phyloP scores from a whole-genome alignment of 345 rosid species.

The Eucalyptus erythrocorys region DNA sequence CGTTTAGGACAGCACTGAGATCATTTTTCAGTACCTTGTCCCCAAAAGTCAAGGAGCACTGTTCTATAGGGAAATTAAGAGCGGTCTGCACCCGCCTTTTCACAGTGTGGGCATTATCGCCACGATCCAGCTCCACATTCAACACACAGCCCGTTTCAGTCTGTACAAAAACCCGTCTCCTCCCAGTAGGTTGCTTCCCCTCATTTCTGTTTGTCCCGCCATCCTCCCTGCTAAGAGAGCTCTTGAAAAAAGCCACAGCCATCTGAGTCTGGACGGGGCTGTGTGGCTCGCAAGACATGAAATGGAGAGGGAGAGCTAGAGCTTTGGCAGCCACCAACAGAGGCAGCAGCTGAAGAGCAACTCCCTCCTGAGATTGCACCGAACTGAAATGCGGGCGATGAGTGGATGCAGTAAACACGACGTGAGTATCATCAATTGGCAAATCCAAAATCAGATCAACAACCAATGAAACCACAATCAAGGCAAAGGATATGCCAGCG shows the following conservation, averaged over 20 bases:
- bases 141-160: conserved; percentile 96
- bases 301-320: conserved; percentile 17
- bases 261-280: conserved; percentile 96
- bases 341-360: conserved; percentile 21
- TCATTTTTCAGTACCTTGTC: conserved; percentile 86
- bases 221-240: conserved; percentile 60
- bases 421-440: conserved; percentile 28
- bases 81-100: conserved; percentile 90
- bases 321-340: not conserved
- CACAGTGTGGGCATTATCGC: conserved; percentile 83
- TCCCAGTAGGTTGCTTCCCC: conserved; percentile 35
- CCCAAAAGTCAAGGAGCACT: conserved; percentile 75
- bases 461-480: not conserved
- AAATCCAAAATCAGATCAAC: conserved; percentile 2
- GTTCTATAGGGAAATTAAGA: conserved; percentile 71
- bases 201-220: conserved; percentile 42
- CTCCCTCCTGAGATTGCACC: conserved; percentile 29
- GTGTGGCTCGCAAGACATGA: conserved; percentile 78
- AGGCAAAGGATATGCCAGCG: not conserved
- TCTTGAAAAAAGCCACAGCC: conserved; percentile 79
- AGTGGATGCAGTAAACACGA: not conserved
- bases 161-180: conserved; percentile 87
- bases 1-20: conserved; percentile 75
- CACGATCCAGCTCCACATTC: conserved; percentile 94
- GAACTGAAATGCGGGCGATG: conserved; percentile 18